phyloP scores from a whole-genome alignment of 2,329 filamentous ascomycete genomes.

The Aaosphaeria pasadenensis region DNA sequence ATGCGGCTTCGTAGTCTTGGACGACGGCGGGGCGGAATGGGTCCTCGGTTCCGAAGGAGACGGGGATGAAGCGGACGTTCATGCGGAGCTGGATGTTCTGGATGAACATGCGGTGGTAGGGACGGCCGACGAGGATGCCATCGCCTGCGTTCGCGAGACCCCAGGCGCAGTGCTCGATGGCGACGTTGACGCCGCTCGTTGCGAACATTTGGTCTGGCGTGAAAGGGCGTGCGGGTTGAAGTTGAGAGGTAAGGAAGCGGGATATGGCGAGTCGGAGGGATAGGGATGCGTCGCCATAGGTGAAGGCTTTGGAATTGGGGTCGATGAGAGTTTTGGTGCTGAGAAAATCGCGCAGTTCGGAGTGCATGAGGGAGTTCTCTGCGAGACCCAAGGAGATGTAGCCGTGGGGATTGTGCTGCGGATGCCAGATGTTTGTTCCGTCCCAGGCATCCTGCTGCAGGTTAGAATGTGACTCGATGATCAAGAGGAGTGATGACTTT shows the following conservation, averaged over 20 bases:
- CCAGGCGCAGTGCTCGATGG: neutral
- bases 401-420: neutral
- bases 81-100: neutral
- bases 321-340: neutral
- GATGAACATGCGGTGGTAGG: neutral
- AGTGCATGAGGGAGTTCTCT: neutral
- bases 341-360: neutral
- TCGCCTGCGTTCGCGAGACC: neutral
- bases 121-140: neutral
- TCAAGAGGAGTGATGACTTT: too few species aligned
- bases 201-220: neutral
- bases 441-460: too few species aligned
- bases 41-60: conserved; percentile 36
- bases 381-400: neutral
- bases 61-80: conserved; percentile 36
- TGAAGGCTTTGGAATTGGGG: neutral
- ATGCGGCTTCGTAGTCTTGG: conserved; percentile 37
- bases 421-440: neutral
- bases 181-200: neutral
- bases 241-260: neutral
- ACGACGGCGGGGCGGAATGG: conserved; percentile 35
- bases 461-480: too few species aligned
- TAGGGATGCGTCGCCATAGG: neutral
- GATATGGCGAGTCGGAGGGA: neutral
- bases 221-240: neutral